Percentiles rank a stretch among this genome's conserved stretches.
Evolutionary conservation across 345 rosid genomes (phyloP).

Genomic region (Cardiospermum halicacabum): DNA sequence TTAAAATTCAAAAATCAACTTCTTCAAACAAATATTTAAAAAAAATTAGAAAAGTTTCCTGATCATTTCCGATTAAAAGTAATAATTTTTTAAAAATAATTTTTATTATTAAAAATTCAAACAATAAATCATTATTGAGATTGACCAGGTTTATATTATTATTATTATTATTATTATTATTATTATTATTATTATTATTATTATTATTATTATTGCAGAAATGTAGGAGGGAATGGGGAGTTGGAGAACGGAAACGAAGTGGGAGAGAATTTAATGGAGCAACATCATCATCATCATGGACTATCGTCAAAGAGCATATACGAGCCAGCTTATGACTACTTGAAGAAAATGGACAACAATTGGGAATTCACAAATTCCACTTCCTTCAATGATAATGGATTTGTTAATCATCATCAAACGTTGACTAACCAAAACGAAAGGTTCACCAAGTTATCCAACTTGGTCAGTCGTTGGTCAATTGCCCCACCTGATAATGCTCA

Average conservation of each 20-base stretch:
- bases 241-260: constrained; percentile 32
- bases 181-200: no score
- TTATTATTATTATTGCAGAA: constrained; percentile 28
- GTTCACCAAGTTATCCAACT: constrained; percentile 42
- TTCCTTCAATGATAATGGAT: constrained; percentile 23
- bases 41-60: no score
- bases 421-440: constrained; percentile 27
- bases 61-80: no score
- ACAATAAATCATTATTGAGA: no score
- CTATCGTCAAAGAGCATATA: constrained; percentile 47
- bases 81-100: no score
- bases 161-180: no score
- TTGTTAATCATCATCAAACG: constrained; percentile 24
- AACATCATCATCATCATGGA: no score
- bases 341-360: constrained; percentile 39
- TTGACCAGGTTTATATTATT: no score
- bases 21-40: no score
- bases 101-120: no score
- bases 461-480: constrained; percentile 65
- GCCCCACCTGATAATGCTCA: constrained; percentile 74
- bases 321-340: constrained; percentile 43
- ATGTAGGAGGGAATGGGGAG: constrained; percentile 41
- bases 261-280: constrained; percentile 51
- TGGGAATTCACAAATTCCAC: constrained; percentile 38
- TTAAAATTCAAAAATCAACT: no score